Evolutionary conservation across 1,139 yeast genomes (phyloP).

Genomic region (Komagataea norvegica): DNA sequence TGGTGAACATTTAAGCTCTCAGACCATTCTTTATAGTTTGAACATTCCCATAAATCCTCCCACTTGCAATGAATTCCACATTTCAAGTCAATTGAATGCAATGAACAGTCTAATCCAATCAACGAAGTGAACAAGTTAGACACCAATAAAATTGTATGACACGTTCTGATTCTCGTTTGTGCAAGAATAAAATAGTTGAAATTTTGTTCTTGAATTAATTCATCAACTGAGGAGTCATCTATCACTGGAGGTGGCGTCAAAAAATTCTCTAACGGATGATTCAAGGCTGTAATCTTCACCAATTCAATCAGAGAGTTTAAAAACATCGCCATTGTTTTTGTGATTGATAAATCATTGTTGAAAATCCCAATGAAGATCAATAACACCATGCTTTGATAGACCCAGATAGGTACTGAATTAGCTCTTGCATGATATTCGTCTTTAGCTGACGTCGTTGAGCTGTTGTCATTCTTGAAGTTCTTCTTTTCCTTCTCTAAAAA

Average conservation of each 20-base stretch:
- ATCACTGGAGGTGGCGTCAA: slow-evolving; percentile 52
- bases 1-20: slow-evolving; percentile 31
- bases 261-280: slow-evolving; percentile 62
- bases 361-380: slow-evolving; percentile 81
- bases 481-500: slow-evolving; percentile 60
- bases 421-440: slow-evolving; percentile 3
- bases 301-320: slow-evolving; percentile 74
- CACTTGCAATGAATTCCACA: slow-evolving; percentile 73
- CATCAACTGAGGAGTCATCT: slow-evolving; percentile 30
- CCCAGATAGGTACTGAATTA: slow-evolving; percentile 74
- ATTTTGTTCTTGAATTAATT: slow-evolving; percentile 41
- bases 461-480: slow-evolving; percentile 46
- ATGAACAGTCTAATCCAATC: slow-evolving; percentile 55
- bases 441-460: neutral
- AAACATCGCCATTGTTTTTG: slow-evolving; percentile 71
- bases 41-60: slow-evolving; percentile 68
- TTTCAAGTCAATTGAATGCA: slow-evolving; percentile 53
- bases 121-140: slow-evolving; percentile 67
- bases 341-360: slow-evolving; percentile 67
- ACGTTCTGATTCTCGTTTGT: slow-evolving; percentile 81
- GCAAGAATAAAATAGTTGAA: slow-evolving; percentile 75
- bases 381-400: slow-evolving; percentile 79
- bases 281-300: slow-evolving; percentile 71
- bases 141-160: slow-evolving; percentile 71
- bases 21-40: slow-evolving; percentile 56